Percentiles rank a stretch among this genome's conserved stretches.
phyloP scores from a whole-genome alignment of 371 early-diverging fungal genomes.

The Mortierella sp. region DNA sequence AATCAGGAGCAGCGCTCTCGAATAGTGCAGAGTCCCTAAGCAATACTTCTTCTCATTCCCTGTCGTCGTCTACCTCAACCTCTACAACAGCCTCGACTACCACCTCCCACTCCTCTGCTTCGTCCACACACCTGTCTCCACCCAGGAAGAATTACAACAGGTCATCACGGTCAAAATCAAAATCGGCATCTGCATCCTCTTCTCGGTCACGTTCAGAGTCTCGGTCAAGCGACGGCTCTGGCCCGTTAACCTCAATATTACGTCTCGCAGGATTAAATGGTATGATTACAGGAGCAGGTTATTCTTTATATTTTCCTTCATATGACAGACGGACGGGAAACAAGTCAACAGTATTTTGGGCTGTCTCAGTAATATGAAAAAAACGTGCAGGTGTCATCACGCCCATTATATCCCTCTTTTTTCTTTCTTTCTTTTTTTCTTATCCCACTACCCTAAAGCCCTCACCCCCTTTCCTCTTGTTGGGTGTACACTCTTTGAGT shows the following conservation, averaged over 20 bases:
- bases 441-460: neutral
- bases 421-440: neutral
- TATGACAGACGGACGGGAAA: neutral
- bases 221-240: slow-evolving; percentile 34
- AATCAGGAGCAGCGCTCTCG: neutral
- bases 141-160: slow-evolving; percentile 24
- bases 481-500: neutral
- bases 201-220: slow-evolving; percentile 48
- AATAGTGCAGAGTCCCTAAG: slow-evolving; percentile 22
- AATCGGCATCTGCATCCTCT: slow-evolving; percentile 26
- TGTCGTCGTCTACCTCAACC: slow-evolving; percentile 30
- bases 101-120: slow-evolving; percentile 19
- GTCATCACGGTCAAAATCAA: slow-evolving; percentile 37
- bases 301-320: neutral
- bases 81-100: slow-evolving; percentile 16
- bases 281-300: slow-evolving; percentile 6
- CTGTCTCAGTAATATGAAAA: slow-evolving; percentile 22
- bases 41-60: slow-evolving; percentile 32
- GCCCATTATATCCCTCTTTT: slow-evolving; percentile 2
- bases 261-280: slow-evolving; percentile 43
- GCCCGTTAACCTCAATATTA: slow-evolving; percentile 36
- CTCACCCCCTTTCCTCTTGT: neutral
- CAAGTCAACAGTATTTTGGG: neutral
- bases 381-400: slow-evolving; percentile 28
- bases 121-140: slow-evolving; percentile 26